Percentiles rank a stretch among this genome's conserved stretches.
Conservation (phyloP, 23 red algal species). For the Chondrus crispus region DNA sequence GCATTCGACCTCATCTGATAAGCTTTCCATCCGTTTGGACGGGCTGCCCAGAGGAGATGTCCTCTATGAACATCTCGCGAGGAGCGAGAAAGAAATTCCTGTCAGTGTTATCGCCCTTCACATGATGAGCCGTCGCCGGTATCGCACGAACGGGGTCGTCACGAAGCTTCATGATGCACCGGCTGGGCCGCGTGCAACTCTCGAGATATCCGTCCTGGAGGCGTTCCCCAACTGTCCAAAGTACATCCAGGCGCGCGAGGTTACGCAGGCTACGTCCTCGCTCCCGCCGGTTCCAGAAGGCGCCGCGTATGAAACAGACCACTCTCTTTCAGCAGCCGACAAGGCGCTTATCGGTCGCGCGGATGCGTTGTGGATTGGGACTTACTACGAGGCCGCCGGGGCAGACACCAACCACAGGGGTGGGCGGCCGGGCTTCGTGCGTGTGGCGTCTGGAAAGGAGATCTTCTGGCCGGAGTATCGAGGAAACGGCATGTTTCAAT, state of each 20-base stretch:
- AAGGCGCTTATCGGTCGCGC: not conserved
- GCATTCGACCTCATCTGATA: not conserved
- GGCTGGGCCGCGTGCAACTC: too few relatives aligned
- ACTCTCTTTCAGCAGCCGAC: constrained; percentile 15
- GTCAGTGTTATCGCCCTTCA: constrained; percentile 57
- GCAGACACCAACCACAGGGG: constrained; percentile 59
- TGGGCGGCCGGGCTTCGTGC: constrained; percentile 67
- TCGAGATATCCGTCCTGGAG: constrained; percentile 47
- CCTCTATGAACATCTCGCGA: not conserved
- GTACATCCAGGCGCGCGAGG: constrained; percentile 59
- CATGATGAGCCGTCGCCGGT: constrained; percentile 42
- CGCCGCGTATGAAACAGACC: not conserved
- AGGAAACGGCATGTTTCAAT: constrained; percentile 77
- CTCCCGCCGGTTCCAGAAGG: not conserved
- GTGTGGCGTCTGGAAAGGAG: not conserved
- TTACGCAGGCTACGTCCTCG: not conserved
- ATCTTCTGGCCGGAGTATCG: constrained; percentile 72
- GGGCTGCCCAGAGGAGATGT: constrained; percentile 6
- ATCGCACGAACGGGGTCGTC: constrained; percentile 54
- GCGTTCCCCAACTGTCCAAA: constrained; percentile 82
- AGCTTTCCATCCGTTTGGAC: not conserved
- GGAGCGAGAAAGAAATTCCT: not conserved
- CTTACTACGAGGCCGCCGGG: constrained; percentile 28
- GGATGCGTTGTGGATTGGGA: constrained; percentile 70
- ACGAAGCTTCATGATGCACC: not conserved